Percentiles rank a stretch among this genome's conserved stretches.
These are phyloP conservation scores for Aureobasidium sp. DNA, from an alignment of 2,329 filamentous ascomycete species.

Conservation along the genomic window DNA sequence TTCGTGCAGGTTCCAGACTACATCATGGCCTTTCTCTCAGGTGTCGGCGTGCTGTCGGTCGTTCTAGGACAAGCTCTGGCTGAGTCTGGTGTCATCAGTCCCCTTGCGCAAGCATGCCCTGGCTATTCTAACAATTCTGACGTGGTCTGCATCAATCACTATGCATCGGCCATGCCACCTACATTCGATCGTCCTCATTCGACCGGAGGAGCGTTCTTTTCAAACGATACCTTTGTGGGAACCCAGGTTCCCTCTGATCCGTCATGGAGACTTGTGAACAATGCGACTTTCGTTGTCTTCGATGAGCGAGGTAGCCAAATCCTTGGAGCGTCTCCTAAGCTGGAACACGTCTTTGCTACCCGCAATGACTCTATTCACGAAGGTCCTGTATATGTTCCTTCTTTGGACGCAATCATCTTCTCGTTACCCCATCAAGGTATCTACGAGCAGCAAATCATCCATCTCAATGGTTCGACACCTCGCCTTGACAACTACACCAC, in stretches of 20 bases:
- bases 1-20: neutral
- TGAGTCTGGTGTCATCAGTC: conserved; percentile 13
- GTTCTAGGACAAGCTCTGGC: conserved; percentile 2
- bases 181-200: conserved; percentile 17
- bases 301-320: conserved; percentile 32
- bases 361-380: conserved; percentile 36
- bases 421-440: conserved; percentile 32
- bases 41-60: neutral
- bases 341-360: conserved; percentile 34
- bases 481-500: conserved; percentile 34
- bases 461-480: conserved; percentile 39
- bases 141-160: conserved; percentile 20
- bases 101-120: conserved; percentile 17
- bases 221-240: conserved; percentile 20
- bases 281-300: conserved; percentile 31
- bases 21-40: neutral
- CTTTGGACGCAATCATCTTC: conserved; percentile 36
- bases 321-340: conserved; percentile 32
- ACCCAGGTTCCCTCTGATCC: conserved; percentile 26
- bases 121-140: conserved; percentile 14
- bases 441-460: conserved; percentile 31
- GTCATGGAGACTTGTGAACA: conserved; percentile 24
- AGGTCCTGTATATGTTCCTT: conserved; percentile 37
- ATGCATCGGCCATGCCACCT: conserved; percentile 20
- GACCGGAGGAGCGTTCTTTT: neutral